Conservation (phyloP, 2,329 filamentous ascomycete genomes). For the Cyphellophora europaea region DNA sequence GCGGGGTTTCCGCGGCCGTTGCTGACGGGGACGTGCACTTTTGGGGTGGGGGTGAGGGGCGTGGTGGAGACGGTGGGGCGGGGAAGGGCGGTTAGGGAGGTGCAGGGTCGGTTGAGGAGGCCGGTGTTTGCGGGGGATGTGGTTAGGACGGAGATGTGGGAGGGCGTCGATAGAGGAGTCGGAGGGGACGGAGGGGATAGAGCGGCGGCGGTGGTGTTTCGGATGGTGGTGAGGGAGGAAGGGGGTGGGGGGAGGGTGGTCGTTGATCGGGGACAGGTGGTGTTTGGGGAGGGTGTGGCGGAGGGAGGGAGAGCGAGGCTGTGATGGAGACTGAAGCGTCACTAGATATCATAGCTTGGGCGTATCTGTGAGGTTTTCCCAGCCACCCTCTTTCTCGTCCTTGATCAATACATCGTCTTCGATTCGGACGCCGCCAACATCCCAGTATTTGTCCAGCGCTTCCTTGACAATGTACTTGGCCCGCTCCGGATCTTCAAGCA, state of each 20-base stretch:
- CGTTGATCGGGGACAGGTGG: constrained; percentile 4
- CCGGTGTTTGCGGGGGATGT: constrained; percentile 9
- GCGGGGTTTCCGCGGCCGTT: constrained; percentile 9
- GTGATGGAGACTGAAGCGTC: constrained; percentile 1
- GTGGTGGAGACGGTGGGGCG: constrained; percentile 9
- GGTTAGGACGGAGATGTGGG: constrained; percentile 12
- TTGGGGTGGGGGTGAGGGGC: constrained; percentile 10
- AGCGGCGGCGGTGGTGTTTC: not conserved
- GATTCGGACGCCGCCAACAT: constrained; percentile 84
- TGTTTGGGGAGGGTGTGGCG: not conserved
- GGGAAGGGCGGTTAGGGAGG: constrained; percentile 6
- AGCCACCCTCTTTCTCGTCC: constrained; percentile 54
- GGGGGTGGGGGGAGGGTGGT: constrained; percentile 4
- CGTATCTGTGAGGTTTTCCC: constrained; percentile 73
- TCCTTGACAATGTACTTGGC: constrained; percentile 65
- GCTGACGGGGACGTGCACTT: constrained; percentile 9
- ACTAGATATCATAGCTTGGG: constrained; percentile 60
- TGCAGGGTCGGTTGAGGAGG: constrained; percentile 9
- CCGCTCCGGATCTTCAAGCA: constrained; percentile 61
- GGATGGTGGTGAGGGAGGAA: not conserved
- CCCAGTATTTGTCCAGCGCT: constrained; percentile 71
- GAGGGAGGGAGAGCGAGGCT: constrained; percentile 1
- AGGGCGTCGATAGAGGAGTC: not conserved
- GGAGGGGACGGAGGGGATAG: constrained; percentile 3
- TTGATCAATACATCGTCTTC: constrained; percentile 77